Evolutionary conservation across 768 basidiomycete genomes (phyloP).

Genomic region (Scleroderma citrinum): DNA sequence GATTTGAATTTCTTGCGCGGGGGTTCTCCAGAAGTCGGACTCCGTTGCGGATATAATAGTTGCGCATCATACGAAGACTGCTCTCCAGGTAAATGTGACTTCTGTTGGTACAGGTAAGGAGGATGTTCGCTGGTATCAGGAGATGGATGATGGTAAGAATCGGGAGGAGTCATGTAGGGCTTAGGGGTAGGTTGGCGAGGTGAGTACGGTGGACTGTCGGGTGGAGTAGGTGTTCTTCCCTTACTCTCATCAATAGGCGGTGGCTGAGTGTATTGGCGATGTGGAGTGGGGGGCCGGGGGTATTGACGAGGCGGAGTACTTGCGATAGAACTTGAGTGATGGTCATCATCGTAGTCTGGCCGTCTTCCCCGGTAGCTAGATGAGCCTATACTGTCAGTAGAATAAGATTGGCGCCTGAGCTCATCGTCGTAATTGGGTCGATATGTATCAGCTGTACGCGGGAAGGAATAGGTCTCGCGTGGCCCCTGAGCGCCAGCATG

Average conservation of each 20-base stretch:
- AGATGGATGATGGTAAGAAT: not conserved
- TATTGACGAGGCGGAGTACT: conserved; percentile 27
- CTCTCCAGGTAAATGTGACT: not conserved
- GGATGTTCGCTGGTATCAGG: too few species aligned
- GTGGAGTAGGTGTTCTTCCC: not conserved
- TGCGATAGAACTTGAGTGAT: conserved; percentile 26
- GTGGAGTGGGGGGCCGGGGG: conserved; percentile 20
- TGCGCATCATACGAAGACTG: conserved; percentile 16
- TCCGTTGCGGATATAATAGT: conserved; percentile 18
- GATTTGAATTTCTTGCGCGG: conserved; percentile 33
- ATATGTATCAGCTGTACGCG: conserved; percentile 43
- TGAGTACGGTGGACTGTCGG: not conserved
- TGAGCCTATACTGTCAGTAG: conserved; percentile 26
- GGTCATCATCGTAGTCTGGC: conserved; percentile 22
- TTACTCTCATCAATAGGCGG: conserved; percentile 1
- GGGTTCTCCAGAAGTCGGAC: conserved; percentile 26
- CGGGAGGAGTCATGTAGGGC: not conserved
- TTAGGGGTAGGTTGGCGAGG: not conserved
- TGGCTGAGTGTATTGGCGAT: conserved; percentile 9
- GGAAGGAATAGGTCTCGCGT: conserved; percentile 34
- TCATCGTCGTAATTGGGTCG: conserved; percentile 41
- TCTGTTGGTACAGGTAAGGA: not conserved
- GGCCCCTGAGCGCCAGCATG: conserved; percentile 27
- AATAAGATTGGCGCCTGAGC: conserved; percentile 24
- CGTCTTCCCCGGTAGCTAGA: conserved; percentile 16